Percentiles rank a stretch among this genome's conserved stretches.
Evolutionary conservation across 2,329 filamentous ascomycete species (phyloP).

Genomic region (Chaetomium olivaceum): DNA sequence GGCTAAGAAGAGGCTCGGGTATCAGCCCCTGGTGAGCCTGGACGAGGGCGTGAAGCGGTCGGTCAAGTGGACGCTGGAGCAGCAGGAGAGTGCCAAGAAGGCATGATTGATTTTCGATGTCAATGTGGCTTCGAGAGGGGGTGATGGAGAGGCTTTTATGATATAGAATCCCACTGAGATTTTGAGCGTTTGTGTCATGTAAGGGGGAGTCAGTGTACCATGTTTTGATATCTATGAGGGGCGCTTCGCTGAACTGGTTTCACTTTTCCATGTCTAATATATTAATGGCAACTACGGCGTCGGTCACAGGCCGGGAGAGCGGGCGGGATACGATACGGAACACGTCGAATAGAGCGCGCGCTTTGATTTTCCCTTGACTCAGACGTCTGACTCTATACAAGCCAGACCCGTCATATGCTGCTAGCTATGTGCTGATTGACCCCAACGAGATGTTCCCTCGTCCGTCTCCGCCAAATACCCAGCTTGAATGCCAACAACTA

Average conservation of each 20-base stretch:
- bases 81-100: slow-evolving; percentile 43
- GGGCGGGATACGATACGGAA: background rate
- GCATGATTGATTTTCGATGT: slow-evolving; percentile 5
- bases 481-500: background rate
- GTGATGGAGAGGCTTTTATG: background rate
- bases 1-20: slow-evolving; percentile 69
- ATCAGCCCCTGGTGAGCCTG: slow-evolving; percentile 65
- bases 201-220: background rate
- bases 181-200: background rate
- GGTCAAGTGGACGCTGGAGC: slow-evolving; percentile 56
- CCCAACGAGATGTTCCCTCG: background rate
- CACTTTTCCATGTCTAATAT: slow-evolving; percentile 12
- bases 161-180: background rate
- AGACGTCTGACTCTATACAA: background rate
- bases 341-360: slow-evolving; percentile 5
- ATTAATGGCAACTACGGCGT: slow-evolving; percentile 10
- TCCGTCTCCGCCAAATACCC: background rate
- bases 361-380: slow-evolving; percentile 6
- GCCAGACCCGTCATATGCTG: background rate
- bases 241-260: background rate
- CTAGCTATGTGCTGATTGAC: background rate
- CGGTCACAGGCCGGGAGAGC: background rate
- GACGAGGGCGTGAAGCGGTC: slow-evolving; percentile 62
- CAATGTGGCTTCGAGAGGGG: background rate
- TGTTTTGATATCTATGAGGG: slow-evolving; percentile 10